phyloP scores from a whole-genome alignment of 225 moss, liverwort and hornwort genomes.

The Takakia lepidozioides region DNA sequence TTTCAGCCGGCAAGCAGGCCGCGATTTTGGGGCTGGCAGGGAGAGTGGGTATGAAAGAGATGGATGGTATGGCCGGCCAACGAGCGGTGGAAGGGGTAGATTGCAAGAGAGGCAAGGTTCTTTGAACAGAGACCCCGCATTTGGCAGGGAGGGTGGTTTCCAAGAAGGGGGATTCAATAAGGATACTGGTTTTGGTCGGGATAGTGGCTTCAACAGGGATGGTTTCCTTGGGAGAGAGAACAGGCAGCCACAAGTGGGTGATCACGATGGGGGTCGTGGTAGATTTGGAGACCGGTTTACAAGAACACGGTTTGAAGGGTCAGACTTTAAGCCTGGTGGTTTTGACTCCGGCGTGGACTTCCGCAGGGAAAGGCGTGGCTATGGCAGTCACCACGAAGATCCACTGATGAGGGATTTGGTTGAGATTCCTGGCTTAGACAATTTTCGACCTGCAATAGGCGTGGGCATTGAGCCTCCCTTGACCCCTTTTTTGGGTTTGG shows the following conservation, averaged over 20 bases:
- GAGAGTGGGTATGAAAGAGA: constrained; percentile 59
- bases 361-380: constrained; percentile 65
- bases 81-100: constrained; percentile 53
- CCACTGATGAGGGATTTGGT: constrained; percentile 37
- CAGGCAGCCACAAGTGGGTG: constrained; percentile 63
- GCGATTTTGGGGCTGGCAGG: constrained; percentile 43
- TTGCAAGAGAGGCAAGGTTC: constrained; percentile 64
- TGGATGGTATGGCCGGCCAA: constrained; percentile 53
- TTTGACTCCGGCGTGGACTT: constrained; percentile 53
- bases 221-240: constrained; percentile 62
- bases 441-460: constrained; percentile 60
- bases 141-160: constrained; percentile 19
- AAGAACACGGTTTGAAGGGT: constrained; percentile 26
- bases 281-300: constrained; percentile 62
- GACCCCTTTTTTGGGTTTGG: constrained; percentile 37
- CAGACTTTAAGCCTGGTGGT: constrained; percentile 33
- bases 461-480: constrained; percentile 67
- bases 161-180: constrained; percentile 52
- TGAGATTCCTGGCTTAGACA: constrained; percentile 77
- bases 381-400: constrained; percentile 60
- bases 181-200: constrained; percentile 61
- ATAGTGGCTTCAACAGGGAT: constrained; percentile 56
- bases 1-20: constrained; percentile 44
- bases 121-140: constrained; percentile 14
- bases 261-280: constrained; percentile 61